Percentiles rank a stretch among this genome's conserved stretches.
phyloP scores from a whole-genome alignment of 1,139 yeast species.

The Candida sanyaensis region DNA sequence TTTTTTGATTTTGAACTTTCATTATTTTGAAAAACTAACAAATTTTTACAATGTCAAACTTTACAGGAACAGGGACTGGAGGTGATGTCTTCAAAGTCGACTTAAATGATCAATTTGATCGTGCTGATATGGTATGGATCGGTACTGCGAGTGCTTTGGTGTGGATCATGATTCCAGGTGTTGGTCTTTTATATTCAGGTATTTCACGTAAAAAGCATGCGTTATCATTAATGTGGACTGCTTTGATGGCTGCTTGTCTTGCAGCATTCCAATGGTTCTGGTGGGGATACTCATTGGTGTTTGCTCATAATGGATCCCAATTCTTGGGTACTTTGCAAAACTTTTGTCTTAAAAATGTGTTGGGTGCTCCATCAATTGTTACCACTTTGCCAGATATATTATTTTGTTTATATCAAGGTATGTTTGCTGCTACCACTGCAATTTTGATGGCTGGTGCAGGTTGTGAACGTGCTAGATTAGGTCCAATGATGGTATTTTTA shows the following conservation, averaged over 20 bases:
- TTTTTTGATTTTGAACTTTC: neutral
- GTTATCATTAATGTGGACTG: conserved; percentile 88
- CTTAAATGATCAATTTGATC: conserved; percentile 71
- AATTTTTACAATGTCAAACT: conserved; percentile 12
- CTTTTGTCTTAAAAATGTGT: conserved; percentile 75
- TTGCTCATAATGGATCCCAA: conserved; percentile 68
- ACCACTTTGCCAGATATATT: conserved; percentile 79
- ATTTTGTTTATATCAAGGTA: conserved; percentile 89
- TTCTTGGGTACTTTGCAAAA: conserved; percentile 81
- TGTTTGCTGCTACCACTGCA: conserved; percentile 93
- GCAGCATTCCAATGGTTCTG: conserved; percentile 94
- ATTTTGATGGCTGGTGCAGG: conserved; percentile 96
- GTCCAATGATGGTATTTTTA: conserved; percentile 93
- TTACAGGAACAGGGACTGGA: conserved; percentile 67
- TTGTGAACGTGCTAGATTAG: conserved; percentile 94
- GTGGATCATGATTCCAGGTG: conserved; percentile 95
- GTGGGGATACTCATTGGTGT: conserved; percentile 93
- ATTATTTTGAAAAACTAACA: neutral
- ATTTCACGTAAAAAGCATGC: conserved; percentile 92
- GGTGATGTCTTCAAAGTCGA: conserved; percentile 77
- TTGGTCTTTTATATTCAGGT: conserved; percentile 89
- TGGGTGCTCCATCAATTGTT: conserved; percentile 78
- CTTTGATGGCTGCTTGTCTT: conserved; percentile 81
- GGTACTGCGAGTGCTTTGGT: conserved; percentile 75
- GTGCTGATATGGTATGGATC: conserved; percentile 87